These are phyloP conservation scores for Pseudocercospora fuligena DNA, from an alignment of 2,329 filamentous ascomycete genomes.

Conservation along the genomic window DNA sequence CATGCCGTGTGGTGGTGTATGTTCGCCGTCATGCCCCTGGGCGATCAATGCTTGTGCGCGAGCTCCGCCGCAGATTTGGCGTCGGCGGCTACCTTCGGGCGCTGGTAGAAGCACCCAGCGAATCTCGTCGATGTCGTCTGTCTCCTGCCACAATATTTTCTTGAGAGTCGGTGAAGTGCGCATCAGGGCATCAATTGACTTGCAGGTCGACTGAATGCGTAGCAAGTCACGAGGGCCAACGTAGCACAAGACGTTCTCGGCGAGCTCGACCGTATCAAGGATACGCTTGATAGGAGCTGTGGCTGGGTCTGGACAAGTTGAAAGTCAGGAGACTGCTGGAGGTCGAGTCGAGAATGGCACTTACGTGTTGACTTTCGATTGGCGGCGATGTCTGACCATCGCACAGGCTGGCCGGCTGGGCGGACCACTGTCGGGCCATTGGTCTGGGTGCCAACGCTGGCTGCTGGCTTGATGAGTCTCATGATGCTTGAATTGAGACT, in stretches of 20 bases:
- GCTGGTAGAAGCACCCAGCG: background rate
- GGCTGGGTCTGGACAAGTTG: background rate
- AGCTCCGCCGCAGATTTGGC: background rate
- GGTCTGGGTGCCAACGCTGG: too few relatives aligned
- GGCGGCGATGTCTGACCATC: background rate
- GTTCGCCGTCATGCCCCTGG: background rate
- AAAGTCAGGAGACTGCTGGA: background rate
- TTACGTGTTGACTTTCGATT: background rate
- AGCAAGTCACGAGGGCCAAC: background rate
- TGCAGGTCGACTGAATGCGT: background rate
- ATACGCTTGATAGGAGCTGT: background rate
- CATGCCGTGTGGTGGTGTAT: background rate
- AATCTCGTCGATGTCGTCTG: background rate
- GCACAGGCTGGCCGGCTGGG: background rate
- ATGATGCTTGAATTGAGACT: too few relatives aligned
- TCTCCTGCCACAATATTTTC: background rate
- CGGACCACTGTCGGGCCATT: background rate
- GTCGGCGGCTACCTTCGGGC: background rate
- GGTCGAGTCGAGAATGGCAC: background rate
- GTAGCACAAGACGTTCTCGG: background rate
- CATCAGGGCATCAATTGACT: background rate
- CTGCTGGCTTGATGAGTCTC: too few relatives aligned
- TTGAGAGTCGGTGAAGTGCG: background rate
- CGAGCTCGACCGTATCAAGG: slow-evolving; percentile 1
- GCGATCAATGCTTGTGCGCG: background rate